Conservation (phyloP, 805 yeast species). For the Peterozyma toletana region DNA sequence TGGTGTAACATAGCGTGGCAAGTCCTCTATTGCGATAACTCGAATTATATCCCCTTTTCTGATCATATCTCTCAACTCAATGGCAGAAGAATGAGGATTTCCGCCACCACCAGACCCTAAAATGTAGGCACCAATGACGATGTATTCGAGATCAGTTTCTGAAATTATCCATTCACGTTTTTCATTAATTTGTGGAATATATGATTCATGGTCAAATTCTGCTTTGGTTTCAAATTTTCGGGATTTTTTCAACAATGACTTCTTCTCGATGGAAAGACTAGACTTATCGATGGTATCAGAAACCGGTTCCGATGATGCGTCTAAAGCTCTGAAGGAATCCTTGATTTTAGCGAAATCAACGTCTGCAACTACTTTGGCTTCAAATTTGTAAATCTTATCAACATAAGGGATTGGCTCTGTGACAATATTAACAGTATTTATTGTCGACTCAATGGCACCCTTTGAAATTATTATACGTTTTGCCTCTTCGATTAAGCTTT, state of each 20-base stretch:
- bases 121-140: conserved; percentile 36
- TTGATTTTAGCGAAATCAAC: conserved; percentile 15
- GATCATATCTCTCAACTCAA: conserved; percentile 25
- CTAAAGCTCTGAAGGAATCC: not conserved
- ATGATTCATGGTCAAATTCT: conserved; percentile 16
- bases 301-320: not conserved
- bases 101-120: conserved; percentile 46
- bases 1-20: conserved; percentile 13
- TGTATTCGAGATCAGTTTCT: conserved; percentile 31
- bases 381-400: conserved; percentile 18
- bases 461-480: conserved; percentile 13
- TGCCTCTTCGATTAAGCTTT: conserved; percentile 15
- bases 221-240: conserved; percentile 6
- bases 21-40: conserved; percentile 25
- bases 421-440: conserved; percentile 17
- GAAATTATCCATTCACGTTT: conserved; percentile 30
- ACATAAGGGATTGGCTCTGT: conserved; percentile 27
- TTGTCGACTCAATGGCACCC: conserved; percentile 19
- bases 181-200: conserved; percentile 20
- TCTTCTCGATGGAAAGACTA: conserved; percentile 3
- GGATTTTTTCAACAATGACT: conserved; percentile 13
- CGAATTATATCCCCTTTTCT: conserved; percentile 24
- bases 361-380: conserved; percentile 9
- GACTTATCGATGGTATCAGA: not conserved
- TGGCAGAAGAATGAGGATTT: conserved; percentile 29